phyloP scores from a whole-genome alignment of 768 basidiomycete genomes.

The Gloeophyllum trabeum region DNA sequence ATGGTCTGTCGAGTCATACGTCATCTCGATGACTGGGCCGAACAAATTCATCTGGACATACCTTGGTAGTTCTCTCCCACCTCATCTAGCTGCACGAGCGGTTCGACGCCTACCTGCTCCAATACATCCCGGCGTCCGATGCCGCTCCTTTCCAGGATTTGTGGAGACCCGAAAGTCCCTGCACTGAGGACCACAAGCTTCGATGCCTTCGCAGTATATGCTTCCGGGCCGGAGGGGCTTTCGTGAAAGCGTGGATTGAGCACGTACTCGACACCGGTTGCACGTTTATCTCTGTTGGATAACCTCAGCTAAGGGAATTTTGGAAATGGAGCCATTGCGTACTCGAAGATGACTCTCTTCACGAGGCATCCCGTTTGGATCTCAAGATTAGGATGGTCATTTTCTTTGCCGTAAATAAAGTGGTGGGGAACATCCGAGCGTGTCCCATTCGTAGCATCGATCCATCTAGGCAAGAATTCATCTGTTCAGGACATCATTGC shows the following conservation, averaged over 20 bases:
- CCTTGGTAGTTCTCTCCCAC: conserved; percentile 33
- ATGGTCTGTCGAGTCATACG: conserved; percentile 5
- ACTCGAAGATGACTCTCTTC: conserved; percentile 25
- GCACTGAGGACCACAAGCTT: conserved; percentile 26
- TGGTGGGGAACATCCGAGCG: conserved; percentile 43
- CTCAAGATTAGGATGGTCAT: conserved; percentile 18
- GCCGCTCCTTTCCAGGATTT: conserved; percentile 43
- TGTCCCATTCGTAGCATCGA: conserved; percentile 35
- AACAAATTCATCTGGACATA: conserved; percentile 2
- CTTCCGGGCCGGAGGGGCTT: too few species aligned
- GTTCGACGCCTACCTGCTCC: conserved; percentile 14
- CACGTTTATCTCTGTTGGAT: conserved; percentile 18
- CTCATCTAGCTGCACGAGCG: conserved; percentile 25
- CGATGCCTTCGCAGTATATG: conserved; percentile 15
- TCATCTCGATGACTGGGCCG: not conserved
- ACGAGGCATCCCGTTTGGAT: conserved; percentile 21
- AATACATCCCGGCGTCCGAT: conserved; percentile 24
- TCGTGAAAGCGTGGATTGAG: conserved; percentile 15
- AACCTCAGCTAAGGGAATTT: not conserved
- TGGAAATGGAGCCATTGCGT: conserved; percentile 1
- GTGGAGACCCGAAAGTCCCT: conserved; percentile 31
- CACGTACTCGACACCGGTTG: conserved; percentile 25
- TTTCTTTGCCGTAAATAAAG: conserved; percentile 24
- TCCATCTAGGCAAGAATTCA: conserved; percentile 44
- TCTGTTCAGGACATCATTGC: too few species aligned